Evolutionary conservation across 352 stramenopile species (phyloP), one percentile per base, ranked within the genome.

Genomic region (Plasmopara halstedii): DNA sequence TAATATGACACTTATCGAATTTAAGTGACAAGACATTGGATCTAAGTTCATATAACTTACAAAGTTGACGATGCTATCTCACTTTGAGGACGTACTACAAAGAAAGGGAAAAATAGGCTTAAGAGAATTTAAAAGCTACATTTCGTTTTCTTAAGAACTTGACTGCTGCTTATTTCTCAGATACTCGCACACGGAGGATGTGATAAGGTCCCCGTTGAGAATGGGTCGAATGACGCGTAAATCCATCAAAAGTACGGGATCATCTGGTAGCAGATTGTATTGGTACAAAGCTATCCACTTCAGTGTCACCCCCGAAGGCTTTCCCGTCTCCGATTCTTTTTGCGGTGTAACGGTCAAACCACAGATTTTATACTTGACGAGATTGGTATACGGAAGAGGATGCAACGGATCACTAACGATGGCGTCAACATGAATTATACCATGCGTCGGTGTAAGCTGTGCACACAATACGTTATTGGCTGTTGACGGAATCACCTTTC

Each of bases 191-290:
- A 65, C 38, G 2, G 47, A 46, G 1, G 57, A 48, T 5, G 46
- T 62, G 38, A 65, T 58, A 3, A 65, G 33, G 18, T 65, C 57
- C 6, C 57, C 57, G 8, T 65, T 65, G 14, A 65, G 18, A 35
- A 65, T 53, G 1, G 64, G 53, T 14, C 61, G 58, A 29, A 62
- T 49, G 6, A 48, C 49, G 8, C 52, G 38, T 21, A 71, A 15
- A 20, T 63, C 51, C 19, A 56, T 42, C 19, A 21, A 32, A 31
- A 19, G 63, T 40, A 13, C 27, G 40, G 4, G 50, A 46, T 67
- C 51, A n/a, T 58, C 33, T 11, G 65, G 54, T 27, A 69, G 17
- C 14, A 62, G 20, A 13, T 62, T 68, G 46, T 72, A 72, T 26
- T 55, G 55, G 18, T 69, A 69, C 0, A 67, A 25, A 2, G 64